These are phyloP conservation scores for Pseudogymnoascus pannorum DNA, from an alignment of 2,329 filamentous ascomycete species.

Conservation along the genomic window DNA sequence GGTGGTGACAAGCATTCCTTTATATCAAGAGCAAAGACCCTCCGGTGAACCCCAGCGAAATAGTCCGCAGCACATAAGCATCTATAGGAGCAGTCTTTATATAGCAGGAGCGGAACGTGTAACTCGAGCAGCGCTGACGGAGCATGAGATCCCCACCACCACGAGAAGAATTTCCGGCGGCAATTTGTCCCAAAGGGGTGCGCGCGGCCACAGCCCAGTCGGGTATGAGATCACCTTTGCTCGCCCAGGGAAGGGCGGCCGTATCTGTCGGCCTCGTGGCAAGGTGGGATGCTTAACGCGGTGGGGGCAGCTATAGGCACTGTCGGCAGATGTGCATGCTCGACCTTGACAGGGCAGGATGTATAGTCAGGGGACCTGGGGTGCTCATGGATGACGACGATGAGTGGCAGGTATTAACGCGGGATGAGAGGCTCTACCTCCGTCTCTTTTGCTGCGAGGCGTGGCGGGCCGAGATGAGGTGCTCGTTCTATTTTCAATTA, in stretches of 20 bases:
- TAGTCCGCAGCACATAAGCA: conserved; percentile 3
- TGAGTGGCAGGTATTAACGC: background rate
- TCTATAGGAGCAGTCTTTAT: conserved; percentile 8
- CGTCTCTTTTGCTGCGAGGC: background rate
- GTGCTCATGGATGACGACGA: background rate
- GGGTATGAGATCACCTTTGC: conserved; percentile 3
- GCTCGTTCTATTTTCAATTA: background rate
- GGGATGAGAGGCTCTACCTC: background rate
- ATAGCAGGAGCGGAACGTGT: background rate
- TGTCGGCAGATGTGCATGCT: conserved; percentile 3
- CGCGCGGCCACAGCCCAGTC: conserved; percentile 6
- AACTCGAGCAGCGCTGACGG: conserved; percentile 4
- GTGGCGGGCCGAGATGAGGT: background rate
- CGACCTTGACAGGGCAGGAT: conserved; percentile 3
- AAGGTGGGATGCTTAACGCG: conserved; percentile 6
- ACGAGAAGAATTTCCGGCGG: conserved; percentile 5
- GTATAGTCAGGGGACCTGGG: background rate
- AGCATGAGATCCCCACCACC: conserved; percentile 2
- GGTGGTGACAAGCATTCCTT: conserved; percentile 6
- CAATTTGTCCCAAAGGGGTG: conserved; percentile 7
- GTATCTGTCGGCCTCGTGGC: conserved; percentile 7
- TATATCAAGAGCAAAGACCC: conserved; percentile 4
- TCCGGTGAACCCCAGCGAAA: background rate
- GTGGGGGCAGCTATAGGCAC: conserved; percentile 6
- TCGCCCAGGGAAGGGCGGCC: background rate